Base-by-base conservation (phyloP, 2,329 filamentous ascomycete genomes). In the Chaetothyriales sp. region DNA sequence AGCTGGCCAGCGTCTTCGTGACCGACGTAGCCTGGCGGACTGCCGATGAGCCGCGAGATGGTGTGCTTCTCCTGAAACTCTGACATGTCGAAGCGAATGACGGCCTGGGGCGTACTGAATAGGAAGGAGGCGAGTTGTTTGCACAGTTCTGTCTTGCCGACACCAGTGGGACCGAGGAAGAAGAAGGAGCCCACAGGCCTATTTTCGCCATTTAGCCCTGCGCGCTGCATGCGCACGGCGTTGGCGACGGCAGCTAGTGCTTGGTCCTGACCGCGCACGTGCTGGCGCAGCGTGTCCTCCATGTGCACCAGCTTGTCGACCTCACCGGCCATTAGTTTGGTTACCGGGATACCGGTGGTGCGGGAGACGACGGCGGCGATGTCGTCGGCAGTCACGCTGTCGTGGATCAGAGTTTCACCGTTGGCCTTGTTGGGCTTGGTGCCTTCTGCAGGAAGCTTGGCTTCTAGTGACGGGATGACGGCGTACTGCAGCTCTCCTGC, bases 41-140 rank as follows among this genome's bases (percentile, higher is more conserved):
- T 85, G 45, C 92, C 92, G 59, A 97, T 95, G 29, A 97, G 77
- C 18, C 90, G 80, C 25, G 87, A 94, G 51, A 97, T 86, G 2
- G 92, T 97, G 65, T 97, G 90, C 68, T 94, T 95, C 66, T 97
- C 92, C 65, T 94, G 89, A 66, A 95, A 97, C 65, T 98, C 92
- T 61, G 82, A 87, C 92, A 97, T 97, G 68, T 97, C 92, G 67
- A 97, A 97, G 33, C 92, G 80, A 33, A 95, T 81, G 22, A 98
- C 88, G 2, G 92, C 90, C 25, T 82, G 81, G 62, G 95, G 87
- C 1, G 88, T 95, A 0, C 86, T 92, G 70, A 97, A 98, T 40
- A 98, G 74, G 71, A 95, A 97, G 53, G 78, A 79, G 1, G 92
- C 92, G 61, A 98, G 83, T 66, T 94, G 90, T 75, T 97, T 97